Evolutionary conservation across 495 filamentous ascomycete genomes (phyloP).

Genomic region (Oidiodendron maius): DNA sequence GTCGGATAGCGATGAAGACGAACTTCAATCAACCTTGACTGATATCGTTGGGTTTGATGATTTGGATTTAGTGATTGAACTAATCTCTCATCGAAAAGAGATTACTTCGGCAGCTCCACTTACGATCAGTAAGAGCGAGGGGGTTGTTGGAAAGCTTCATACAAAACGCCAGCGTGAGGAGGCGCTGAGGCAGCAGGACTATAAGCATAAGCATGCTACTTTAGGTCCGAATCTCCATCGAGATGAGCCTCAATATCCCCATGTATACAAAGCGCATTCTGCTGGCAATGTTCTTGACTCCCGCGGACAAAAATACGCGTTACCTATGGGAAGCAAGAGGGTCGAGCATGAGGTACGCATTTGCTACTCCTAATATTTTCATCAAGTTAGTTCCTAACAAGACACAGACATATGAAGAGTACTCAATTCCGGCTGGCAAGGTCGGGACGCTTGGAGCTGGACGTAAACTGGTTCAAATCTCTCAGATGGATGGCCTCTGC

Average conservation of each 20-base stretch:
- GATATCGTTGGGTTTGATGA: conserved; percentile 92
- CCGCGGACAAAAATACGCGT: conserved; percentile 67
- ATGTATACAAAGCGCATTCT: conserved; percentile 78
- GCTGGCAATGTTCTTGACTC: conserved; percentile 78
- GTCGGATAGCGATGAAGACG: conserved; percentile 65
- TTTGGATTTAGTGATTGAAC: conserved; percentile 78
- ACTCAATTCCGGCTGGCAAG: conserved; percentile 73
- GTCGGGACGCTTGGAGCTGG: conserved; percentile 66
- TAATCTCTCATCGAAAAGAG: conserved; percentile 67
- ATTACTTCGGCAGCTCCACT: conserved; percentile 36
- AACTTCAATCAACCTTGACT: conserved; percentile 81
- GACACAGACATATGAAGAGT: conserved; percentile 74
- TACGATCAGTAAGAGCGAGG: conserved; percentile 20
- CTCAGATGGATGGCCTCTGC: conserved; percentile 84
- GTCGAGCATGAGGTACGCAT: conserved; percentile 41
- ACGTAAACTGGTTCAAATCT: conserved; percentile 70
- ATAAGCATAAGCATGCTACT: conserved; percentile 72
- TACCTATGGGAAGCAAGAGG: conserved; percentile 61
- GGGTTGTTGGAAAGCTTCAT: conserved; percentile 48
- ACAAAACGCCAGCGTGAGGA: conserved; percentile 73
- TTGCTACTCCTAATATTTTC: neutral
- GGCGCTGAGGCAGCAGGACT: conserved; percentile 64
- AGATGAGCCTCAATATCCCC: conserved; percentile 70
- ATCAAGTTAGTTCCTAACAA: neutral
- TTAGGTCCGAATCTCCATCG: conserved; percentile 56